Evolutionary conservation across 2,329 filamentous ascomycete species (phyloP), one percentile per base, ranked within the genome.

Genomic region (Metarhizium humberi): DNA sequence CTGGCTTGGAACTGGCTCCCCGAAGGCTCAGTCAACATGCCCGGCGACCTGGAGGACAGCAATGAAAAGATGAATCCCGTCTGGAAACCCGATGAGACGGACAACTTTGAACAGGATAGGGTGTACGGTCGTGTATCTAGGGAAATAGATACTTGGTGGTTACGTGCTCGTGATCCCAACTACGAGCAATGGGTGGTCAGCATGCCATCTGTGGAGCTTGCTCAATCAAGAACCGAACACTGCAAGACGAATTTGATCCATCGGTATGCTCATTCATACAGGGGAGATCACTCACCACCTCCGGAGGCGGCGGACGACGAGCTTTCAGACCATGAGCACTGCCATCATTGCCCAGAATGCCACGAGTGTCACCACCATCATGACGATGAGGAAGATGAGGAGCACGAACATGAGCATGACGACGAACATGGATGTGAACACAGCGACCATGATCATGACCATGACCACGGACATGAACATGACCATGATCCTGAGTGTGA

Each of bases 141-240:
- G 58, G 83, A 86, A 65, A 78, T 86, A 52, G 83, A 86, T 63
- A 76, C 75, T 2, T 86, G 83, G 83, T 86, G 83, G 82, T 73
- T 81, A 48, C 76, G 75, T 50, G 79, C 79, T 46, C 75, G 81
- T 45, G 80, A 85, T 57, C 78, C 78, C 2, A 85, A 85, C 61
- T 79, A 79, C 57, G 79, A 81, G 45, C 76, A 78, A 25, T 83
- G 80, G 77, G 75, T 78, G 34, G 74, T 81, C 0, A 73, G 73
- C 1, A 84, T 85, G 79, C 81, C 81, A 3, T 77, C 79, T 2
- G 77, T 84, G 18, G 80, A 83, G 56, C 78, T 79, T 60, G 82
- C 82, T 0, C 77, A 80, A 59, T 74, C 75, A 51, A 73, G 80
- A 40, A 79, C 80, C 6, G 77, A 80, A 58, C 76, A 79, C 60